These are phyloP conservation scores for Erythrophleum fordii DNA, from an alignment of 306 rosid species.

Conservation along the genomic window DNA sequence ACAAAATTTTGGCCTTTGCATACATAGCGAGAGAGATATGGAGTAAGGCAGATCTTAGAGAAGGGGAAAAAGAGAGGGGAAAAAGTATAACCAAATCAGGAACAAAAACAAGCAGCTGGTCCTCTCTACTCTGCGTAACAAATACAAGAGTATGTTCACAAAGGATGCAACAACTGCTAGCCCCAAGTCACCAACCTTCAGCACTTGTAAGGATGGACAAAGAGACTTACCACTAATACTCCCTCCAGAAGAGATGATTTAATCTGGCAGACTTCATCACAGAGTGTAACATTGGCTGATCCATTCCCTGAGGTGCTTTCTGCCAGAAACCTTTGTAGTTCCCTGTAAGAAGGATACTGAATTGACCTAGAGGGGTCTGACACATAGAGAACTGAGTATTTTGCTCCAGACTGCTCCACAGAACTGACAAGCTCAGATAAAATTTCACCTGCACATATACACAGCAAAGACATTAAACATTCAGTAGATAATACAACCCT, in stretches of 20 bases:
- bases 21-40: neutral
- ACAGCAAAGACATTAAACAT: constrained; percentile 32
- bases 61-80: neutral
- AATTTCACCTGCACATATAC: constrained; percentile 61
- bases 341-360: constrained; percentile 67
- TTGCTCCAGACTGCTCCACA: constrained; percentile 78
- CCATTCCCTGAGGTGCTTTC: constrained; percentile 62
- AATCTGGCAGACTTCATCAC: constrained; percentile 84
- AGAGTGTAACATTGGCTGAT: constrained; percentile 50
- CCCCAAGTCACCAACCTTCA: constrained; percentile 4
- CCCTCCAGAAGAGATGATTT: constrained; percentile 97
- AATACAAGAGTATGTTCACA: constrained; percentile 6
- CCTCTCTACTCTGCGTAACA: neutral
- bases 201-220: constrained; percentile 31
- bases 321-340: constrained; percentile 78
- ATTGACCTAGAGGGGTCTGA: constrained; percentile 71
- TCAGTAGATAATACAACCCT: constrained; percentile 38
- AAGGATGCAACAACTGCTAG: constrained; percentile 11
- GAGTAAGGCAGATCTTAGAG: neutral
- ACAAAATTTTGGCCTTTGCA: neutral
- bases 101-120: neutral
- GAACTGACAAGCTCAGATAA: constrained; percentile 67
- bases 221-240: constrained; percentile 75
- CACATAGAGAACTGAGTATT: constrained; percentile 84
- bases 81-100: neutral